Percentiles rank a stretch among this genome's conserved stretches.
phyloP scores from a whole-genome alignment of 495 filamentous ascomycete genomes.

The Podospora pseudoanserina region DNA sequence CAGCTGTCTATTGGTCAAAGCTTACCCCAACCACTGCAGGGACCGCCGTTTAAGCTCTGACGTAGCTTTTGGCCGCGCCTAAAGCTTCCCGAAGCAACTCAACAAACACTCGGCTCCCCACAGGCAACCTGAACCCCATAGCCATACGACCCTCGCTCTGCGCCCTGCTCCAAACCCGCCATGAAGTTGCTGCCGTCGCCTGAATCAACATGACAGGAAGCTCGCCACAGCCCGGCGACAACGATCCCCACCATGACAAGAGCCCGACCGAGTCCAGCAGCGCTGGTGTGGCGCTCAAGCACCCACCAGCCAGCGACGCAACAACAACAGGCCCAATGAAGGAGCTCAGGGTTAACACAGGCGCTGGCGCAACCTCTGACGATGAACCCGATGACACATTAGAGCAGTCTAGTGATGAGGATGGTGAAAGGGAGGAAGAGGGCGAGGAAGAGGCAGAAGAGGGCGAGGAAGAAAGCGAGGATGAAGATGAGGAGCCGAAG shows the following conservation, averaged over 20 bases:
- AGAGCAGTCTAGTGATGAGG: constrained; percentile 5
- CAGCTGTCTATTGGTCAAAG: constrained; percentile 26
- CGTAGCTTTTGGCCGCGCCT: constrained; percentile 20
- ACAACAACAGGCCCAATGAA: constrained; percentile 4
- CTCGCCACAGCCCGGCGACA: constrained; percentile 40
- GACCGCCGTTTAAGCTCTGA: constrained; percentile 21
- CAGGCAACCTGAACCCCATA: background rate
- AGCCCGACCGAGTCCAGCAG: constrained; percentile 5
- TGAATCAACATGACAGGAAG: constrained; percentile 45
- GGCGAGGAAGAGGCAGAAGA: constrained; percentile 28
- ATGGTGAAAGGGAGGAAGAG: constrained; percentile 11
- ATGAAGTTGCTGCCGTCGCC: constrained; percentile 26
- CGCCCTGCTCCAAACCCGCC: constrained; percentile 14
- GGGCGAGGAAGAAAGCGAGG: constrained; percentile 55
- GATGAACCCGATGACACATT: constrained; percentile 8
- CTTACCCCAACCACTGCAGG: constrained; percentile 14
- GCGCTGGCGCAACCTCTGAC: constrained; percentile 6
- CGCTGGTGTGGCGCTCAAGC: constrained; percentile 10
- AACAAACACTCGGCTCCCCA: constrained; percentile 6
- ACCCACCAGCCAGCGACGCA: constrained; percentile 11
- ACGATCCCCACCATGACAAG: constrained; percentile 16
- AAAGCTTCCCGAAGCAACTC: constrained; percentile 14
- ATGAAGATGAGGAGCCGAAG: constrained; percentile 92
- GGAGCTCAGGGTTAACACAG: constrained; percentile 5
- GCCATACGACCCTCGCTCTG: background rate